Percentiles rank a stretch among this genome's conserved stretches.
Evolutionary conservation across 495 filamentous ascomycete genomes (phyloP).

Genomic region (Glonium stellatum): DNA sequence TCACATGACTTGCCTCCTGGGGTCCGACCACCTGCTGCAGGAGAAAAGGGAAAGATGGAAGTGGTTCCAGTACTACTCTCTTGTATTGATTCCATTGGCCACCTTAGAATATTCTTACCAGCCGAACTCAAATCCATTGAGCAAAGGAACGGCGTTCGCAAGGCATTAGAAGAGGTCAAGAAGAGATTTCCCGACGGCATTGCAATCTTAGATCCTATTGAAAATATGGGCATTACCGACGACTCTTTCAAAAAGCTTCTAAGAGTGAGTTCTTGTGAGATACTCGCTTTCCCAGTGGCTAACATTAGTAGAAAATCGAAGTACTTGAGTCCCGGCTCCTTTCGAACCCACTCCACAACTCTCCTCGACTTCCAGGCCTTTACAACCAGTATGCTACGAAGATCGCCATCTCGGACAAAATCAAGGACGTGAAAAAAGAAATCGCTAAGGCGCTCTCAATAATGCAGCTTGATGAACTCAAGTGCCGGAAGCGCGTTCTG

Average conservation of each 20-base stretch:
- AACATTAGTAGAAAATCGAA: slow-evolving; percentile 71
- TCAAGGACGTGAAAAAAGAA: slow-evolving; percentile 80
- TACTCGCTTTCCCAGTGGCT: not conserved
- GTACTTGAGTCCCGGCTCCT: slow-evolving; percentile 89
- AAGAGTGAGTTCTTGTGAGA: slow-evolving; percentile 46
- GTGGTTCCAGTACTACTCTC: slow-evolving; percentile 80
- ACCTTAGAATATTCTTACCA: slow-evolving; percentile 71
- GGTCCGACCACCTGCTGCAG: slow-evolving; percentile 54
- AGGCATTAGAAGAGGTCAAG: slow-evolving; percentile 64
- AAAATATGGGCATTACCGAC: slow-evolving; percentile 89
- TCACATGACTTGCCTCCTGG: slow-evolving; percentile 56
- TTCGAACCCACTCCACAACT: slow-evolving; percentile 81
- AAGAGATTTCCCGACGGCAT: slow-evolving; percentile 89
- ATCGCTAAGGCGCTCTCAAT: slow-evolving; percentile 76
- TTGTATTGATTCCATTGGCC: slow-evolving; percentile 69
- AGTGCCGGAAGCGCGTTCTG: slow-evolving; percentile 91
- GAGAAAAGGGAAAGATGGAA: slow-evolving; percentile 68
- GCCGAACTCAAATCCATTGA: slow-evolving; percentile 58
- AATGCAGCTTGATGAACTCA: slow-evolving; percentile 90
- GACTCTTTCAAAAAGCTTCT: slow-evolving; percentile 88
- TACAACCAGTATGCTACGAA: slow-evolving; percentile 81
- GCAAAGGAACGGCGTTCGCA: slow-evolving; percentile 57
- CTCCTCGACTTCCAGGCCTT: slow-evolving; percentile 68
- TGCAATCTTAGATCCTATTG: slow-evolving; percentile 80
- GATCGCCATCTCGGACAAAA: slow-evolving; percentile 62